Conservation (phyloP, 2,329 filamentous ascomycete genomes). For the Neospermospora avenae region DNA sequence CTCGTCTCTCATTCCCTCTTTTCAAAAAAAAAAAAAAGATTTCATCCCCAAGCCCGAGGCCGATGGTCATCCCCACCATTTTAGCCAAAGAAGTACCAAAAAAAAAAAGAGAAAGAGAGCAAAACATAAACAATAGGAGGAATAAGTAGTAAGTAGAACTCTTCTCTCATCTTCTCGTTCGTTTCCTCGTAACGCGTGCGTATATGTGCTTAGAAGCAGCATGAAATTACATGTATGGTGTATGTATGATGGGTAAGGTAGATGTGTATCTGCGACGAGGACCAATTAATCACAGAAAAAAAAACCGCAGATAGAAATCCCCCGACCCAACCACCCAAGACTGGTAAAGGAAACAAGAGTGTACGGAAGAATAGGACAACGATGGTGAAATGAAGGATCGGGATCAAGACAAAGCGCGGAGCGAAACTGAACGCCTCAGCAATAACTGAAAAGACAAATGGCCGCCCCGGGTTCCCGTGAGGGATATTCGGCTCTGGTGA, state of each 20-base stretch:
- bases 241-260: not conserved
- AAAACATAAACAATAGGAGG: not conserved
- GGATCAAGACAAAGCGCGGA: slow-evolving; percentile 3
- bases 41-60: not conserved
- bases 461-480: slow-evolving; percentile 20
- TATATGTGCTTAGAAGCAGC: not conserved
- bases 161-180: slow-evolving; percentile 1
- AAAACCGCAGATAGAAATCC: not conserved
- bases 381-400: slow-evolving; percentile 5
- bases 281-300: not conserved
- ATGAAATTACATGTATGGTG: not conserved
- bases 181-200: not conserved
- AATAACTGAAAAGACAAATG: slow-evolving; percentile 14
- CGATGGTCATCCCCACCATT: not conserved
- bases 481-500: slow-evolving; percentile 19
- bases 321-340: slow-evolving; percentile 1
- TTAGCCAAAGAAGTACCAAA: not conserved
- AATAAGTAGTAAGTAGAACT: not conserved
- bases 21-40: no score
- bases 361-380: slow-evolving; percentile 1
- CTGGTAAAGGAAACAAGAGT: slow-evolving; percentile 6
- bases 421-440: not conserved
- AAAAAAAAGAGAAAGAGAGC: not conserved
- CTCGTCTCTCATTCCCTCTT: no score
- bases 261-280: not conserved